Evolutionary conservation across 148 eudicot genomes (phyloP), one percentile per base, ranked within the genome.

Genomic region (Limonium bicolor): DNA sequence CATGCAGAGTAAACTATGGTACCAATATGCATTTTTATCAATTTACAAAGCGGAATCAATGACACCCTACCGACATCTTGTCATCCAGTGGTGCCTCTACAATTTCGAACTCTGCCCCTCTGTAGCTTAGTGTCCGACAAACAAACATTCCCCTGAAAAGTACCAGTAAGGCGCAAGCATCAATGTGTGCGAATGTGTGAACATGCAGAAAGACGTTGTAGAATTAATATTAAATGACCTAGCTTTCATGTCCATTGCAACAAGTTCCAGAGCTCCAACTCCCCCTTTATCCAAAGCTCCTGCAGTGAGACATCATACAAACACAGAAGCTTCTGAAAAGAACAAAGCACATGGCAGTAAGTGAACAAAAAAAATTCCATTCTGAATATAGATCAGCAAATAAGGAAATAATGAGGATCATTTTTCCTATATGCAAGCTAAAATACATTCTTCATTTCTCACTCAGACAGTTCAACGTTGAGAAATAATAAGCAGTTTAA

Each of bases 171-270:
- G 25, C 21, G 21, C 39, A 42, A n/a, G n/a, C n/a, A n/a, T n/a
- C n/a, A n/a, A n/a, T n/a, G n/a, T 52, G 50, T 22, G 46, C 37
- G 6, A 44, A 20, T 36, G 48, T 20, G 16, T 33, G 10, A 18
- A 26, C 27, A 27, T 20, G 30, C 2, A 50, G 25, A 51, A 20
- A 28, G 36, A 8, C 11, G n/a, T n/a, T n/a, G 90, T 73, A 65
- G 80, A 7, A 29, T 9, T 28, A 23, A 41, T 39, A 27, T 42
- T 94, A 82, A 57, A 39, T 68, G 59, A 90, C 99, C 99, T 90
- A 58, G 99, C 95, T 85, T 90, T 90, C 99, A 90, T 90, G 73
- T 90, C 99, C 99, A 90, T 90, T 52, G 99, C 99, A 68, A 90
- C 99, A 47, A 90, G 99, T 67, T 90, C 99, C 18, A 90, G 69